A percentile compares a stretch with the other conserved stretches of the same genome.
phyloP scores from a whole-genome alignment of 768 basidiomycete genomes.

The Leucosporidium scottii region DNA sequence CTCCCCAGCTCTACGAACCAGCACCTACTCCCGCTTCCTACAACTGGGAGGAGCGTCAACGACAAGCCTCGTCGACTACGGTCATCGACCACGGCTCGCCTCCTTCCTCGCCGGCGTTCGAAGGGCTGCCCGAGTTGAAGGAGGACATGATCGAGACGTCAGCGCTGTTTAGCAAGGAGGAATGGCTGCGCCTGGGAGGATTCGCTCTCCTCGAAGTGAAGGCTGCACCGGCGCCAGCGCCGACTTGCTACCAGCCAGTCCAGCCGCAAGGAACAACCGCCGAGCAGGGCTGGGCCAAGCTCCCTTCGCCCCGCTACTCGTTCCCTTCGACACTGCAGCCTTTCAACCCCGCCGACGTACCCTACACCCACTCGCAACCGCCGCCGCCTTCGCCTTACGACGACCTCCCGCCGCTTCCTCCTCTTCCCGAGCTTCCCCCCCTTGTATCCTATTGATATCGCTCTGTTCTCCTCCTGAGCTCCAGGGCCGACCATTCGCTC shows the following conservation, averaged over 20 bases:
- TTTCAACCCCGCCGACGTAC: not conserved
- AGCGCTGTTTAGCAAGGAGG: conserved; percentile 1
- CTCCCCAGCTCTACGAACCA: too few relatives aligned
- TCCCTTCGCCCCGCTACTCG: too few relatives aligned
- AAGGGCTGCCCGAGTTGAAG: conserved; percentile 11
- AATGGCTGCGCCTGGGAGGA: conserved; percentile 23
- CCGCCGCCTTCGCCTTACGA: too few relatives aligned
- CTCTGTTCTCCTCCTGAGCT: too few relatives aligned
- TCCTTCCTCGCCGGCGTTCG: not conserved
- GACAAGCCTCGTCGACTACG: conserved; percentile 5
- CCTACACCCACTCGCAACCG: not conserved
- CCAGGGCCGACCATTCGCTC: too few relatives aligned
- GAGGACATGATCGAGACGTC: too few relatives aligned
- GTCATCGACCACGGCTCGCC: conserved; percentile 20
- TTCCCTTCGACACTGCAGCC: not conserved
- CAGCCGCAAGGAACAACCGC: not conserved
- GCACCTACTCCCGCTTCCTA: not conserved
- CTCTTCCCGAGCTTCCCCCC: too few relatives aligned
- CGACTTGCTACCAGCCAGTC: too few relatives aligned
- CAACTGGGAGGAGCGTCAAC: conserved; percentile 3
- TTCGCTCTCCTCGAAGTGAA: not conserved
- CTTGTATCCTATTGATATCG: too few relatives aligned
- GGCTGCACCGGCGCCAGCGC: too few relatives aligned
- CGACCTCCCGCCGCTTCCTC: too few relatives aligned
- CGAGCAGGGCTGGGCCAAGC: not conserved